A percentile compares a stretch with the other conserved stretches of the same genome.
Evolutionary conservation across 805 yeast genomes (phyloP).

Genomic region (Metschnikowia dekortorum): DNA sequence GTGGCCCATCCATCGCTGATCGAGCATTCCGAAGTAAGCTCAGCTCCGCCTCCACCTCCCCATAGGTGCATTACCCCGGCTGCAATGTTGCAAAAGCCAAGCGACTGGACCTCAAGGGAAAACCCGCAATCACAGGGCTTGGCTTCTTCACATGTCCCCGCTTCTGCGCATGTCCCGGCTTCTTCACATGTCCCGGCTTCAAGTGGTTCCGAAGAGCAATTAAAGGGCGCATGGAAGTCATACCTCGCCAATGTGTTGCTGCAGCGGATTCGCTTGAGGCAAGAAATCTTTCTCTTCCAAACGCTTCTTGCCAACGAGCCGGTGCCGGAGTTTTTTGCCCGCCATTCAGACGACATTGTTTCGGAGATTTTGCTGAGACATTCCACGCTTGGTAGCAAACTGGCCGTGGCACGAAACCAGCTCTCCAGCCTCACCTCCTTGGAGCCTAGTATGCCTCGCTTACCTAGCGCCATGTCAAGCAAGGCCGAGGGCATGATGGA

Average conservation of each 20-base stretch:
- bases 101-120: neutral
- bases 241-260: slow-evolving; percentile 33
- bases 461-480: neutral
- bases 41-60: slow-evolving; percentile 15
- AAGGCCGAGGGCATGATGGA: neutral
- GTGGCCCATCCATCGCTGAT: slow-evolving; percentile 4
- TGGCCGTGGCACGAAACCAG: neutral
- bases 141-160: too few species aligned
- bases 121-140: neutral
- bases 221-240: slow-evolving; percentile 26
- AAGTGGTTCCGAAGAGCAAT: neutral
- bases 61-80: slow-evolving; percentile 1
- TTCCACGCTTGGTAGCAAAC: neutral
- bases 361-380: slow-evolving; percentile 2
- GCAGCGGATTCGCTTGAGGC: slow-evolving; percentile 37
- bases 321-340: slow-evolving; percentile 9
- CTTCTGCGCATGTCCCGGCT: too few species aligned
- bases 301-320: slow-evolving; percentile 13
- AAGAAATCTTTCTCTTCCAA: slow-evolving; percentile 36
- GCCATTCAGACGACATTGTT: neutral
- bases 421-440: neutral
- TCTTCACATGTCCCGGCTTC: neutral
- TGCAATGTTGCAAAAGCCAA: neutral
- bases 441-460: neutral
- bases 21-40: slow-evolving; percentile 6